A percentile compares a stretch with the other conserved stretches of the same genome.
phyloP scores from a whole-genome alignment of 306 rosid genomes.

The Castanea mollissima region DNA sequence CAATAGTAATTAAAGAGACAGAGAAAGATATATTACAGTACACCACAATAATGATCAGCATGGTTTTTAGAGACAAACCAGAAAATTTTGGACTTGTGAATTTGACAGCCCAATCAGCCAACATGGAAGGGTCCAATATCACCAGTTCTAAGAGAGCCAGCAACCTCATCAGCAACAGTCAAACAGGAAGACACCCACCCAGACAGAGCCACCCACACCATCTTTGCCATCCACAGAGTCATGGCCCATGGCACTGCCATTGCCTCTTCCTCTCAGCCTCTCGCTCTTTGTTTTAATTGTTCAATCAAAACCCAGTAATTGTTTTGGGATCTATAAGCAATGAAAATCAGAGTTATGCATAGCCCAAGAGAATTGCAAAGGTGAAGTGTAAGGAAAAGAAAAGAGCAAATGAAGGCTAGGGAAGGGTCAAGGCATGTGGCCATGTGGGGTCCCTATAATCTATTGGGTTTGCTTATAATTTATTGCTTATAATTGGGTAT shows the following conservation, averaged over 20 bases:
- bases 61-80: conserved; percentile 17
- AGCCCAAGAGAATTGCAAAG: not conserved
- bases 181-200: conserved; percentile 87
- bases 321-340: not conserved
- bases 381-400: not conserved
- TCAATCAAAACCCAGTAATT: conserved; percentile 16
- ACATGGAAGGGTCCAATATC: conserved; percentile 86
- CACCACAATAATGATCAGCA: not conserved
- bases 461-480: not conserved
- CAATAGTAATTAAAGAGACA: not conserved
- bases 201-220: conserved; percentile 72
- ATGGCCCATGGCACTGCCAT: conserved; percentile 73
- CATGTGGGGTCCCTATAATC: not conserved
- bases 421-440: no score
- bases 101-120: conserved; percentile 45
- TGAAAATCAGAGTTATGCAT: not conserved
- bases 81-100: conserved; percentile 18
- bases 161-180: conserved; percentile 81
- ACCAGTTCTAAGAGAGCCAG: conserved; percentile 76
- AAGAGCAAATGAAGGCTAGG: not conserved
- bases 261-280: not conserved
- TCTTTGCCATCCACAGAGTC: conserved; percentile 62
- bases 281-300: not conserved
- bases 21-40: no score
- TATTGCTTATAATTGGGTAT: not conserved